These are phyloP conservation scores for Calonectria pteridis DNA, from an alignment of 2,329 filamentous ascomycete species.

Conservation along the genomic window DNA sequence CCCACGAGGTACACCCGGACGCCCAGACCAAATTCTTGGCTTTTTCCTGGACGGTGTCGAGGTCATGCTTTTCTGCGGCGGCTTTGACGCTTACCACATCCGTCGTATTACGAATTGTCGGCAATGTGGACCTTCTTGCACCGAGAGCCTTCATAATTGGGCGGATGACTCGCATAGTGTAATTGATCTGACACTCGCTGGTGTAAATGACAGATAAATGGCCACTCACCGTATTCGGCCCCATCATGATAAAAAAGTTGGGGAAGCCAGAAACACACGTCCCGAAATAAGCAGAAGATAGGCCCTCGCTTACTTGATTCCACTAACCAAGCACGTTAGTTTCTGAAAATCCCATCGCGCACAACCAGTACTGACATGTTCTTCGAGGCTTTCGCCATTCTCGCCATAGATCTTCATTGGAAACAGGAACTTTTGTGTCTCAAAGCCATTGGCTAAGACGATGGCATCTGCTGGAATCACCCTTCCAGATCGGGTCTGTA, in stretches of 20 bases:
- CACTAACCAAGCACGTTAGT: slow-evolving; percentile 45
- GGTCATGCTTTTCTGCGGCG: slow-evolving; percentile 40
- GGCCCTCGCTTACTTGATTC: slow-evolving; percentile 39
- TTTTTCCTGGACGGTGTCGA: slow-evolving; percentile 53
- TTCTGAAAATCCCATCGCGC: accelerated
- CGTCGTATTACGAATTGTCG: slow-evolving; percentile 22
- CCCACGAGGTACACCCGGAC: slow-evolving; percentile 65
- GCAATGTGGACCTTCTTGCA: slow-evolving; percentile 7
- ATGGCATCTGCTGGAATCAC: slow-evolving; percentile 49
- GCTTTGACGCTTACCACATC: slow-evolving; percentile 49
- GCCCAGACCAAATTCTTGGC: slow-evolving; percentile 61
- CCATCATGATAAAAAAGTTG: slow-evolving; percentile 54
- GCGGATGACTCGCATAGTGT: slow-evolving; percentile 48
- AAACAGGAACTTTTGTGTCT: slow-evolving; percentile 59
- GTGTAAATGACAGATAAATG: slow-evolving; percentile 64
- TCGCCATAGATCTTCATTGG: slow-evolving; percentile 61
- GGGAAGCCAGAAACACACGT: slow-evolving; percentile 61
- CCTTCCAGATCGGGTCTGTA: slow-evolving; percentile 35
- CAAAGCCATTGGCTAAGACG: slow-evolving; percentile 62
- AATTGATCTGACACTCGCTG: slow-evolving; percentile 65
- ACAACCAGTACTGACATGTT: slow-evolving; percentile 51
- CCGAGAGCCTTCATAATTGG: slow-evolving; percentile 51
- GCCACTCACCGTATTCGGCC: slow-evolving; percentile 56
- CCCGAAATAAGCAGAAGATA: slow-evolving; percentile 59
- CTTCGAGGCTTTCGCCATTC: slow-evolving; percentile 52